These are phyloP conservation scores for Leishmania braziliensis DNA, from an alignment of 208 protist genomes.

Conservation along the genomic window DNA sequence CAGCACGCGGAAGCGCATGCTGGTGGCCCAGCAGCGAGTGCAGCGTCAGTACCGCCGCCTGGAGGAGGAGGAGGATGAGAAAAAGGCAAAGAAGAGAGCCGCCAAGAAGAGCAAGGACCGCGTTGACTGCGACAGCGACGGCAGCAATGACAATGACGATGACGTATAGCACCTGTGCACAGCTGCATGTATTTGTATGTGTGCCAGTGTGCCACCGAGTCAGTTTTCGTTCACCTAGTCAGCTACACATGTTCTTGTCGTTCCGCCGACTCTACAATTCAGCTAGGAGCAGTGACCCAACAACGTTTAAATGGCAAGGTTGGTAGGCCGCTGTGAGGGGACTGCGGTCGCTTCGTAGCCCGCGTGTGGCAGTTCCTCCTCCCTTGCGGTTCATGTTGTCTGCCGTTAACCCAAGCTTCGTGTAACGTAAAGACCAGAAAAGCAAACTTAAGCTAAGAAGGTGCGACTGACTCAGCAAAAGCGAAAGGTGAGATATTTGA, in stretches of 20 bases:
- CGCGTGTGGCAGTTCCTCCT: not conserved
- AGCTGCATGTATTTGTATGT: conserved; percentile 3
- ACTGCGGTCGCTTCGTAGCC: not conserved
- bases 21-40: conserved; percentile 76
- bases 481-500: not conserved
- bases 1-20: conserved; percentile 85
- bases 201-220: not conserved
- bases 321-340: not conserved
- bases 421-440: conserved; percentile 2
- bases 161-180: conserved; percentile 5
- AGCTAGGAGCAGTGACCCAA: not conserved
- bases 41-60: conserved; percentile 72
- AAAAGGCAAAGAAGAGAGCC: conserved; percentile 17
- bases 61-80: conserved; percentile 49
- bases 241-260: not conserved
- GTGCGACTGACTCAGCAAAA: not conserved
- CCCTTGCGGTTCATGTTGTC: not conserved
- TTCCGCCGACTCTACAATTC: not conserved
- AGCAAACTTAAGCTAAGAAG: not conserved
- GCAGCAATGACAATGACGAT: not conserved
- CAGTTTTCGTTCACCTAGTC: not conserved
- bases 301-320: not conserved
- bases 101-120: conserved; percentile 12
- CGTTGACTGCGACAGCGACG: conserved; percentile 10
- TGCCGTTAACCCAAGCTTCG: not conserved